These are phyloP conservation scores for Hortiboletus flavorubellus DNA, from an alignment of 768 basidiomycete species.

Conservation along the genomic window DNA sequence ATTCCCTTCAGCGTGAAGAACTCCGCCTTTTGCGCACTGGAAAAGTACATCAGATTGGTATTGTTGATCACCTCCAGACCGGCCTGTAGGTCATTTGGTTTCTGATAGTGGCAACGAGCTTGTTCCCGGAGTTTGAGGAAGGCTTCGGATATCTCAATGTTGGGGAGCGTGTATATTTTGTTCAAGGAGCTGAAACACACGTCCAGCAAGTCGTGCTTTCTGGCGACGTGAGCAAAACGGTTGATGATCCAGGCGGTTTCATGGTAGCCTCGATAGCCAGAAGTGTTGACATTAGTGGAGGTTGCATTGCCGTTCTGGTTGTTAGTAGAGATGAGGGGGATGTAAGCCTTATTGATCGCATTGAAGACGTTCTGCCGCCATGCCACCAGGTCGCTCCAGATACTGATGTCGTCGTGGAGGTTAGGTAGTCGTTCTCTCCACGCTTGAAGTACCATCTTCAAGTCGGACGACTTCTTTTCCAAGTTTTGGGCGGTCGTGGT, in stretches of 20 bases:
- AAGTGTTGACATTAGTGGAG: constrained; percentile 66
- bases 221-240: constrained; percentile 96
- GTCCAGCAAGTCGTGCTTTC: constrained; percentile 94
- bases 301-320: constrained; percentile 50
- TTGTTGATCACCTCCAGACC: constrained; percentile 99
- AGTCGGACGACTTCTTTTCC: constrained; percentile 91
- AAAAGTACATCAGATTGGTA: constrained; percentile 98
- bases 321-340: constrained; percentile 74
- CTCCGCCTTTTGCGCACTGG: constrained; percentile 90
- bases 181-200: constrained; percentile 93
- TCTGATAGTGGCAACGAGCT: constrained; percentile 96
- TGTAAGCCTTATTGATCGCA: constrained; percentile 93
- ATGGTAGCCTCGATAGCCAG: constrained; percentile 94
- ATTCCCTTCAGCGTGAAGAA: constrained; percentile 98
- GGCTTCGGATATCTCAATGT: constrained; percentile 99
- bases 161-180: constrained; percentile 98
- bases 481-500: constrained; percentile 84
- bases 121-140: constrained; percentile 99
- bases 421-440: constrained; percentile 98
- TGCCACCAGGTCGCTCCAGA: constrained; percentile 98
- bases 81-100: constrained; percentile 86
- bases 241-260: constrained; percentile 99
- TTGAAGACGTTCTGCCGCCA: constrained; percentile 99
- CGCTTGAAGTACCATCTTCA: constrained; percentile 94
- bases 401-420: constrained; percentile 93